phyloP scores from a whole-genome alignment of 2,329 filamentous ascomycete species.

The Trichoderma oligosporum region DNA sequence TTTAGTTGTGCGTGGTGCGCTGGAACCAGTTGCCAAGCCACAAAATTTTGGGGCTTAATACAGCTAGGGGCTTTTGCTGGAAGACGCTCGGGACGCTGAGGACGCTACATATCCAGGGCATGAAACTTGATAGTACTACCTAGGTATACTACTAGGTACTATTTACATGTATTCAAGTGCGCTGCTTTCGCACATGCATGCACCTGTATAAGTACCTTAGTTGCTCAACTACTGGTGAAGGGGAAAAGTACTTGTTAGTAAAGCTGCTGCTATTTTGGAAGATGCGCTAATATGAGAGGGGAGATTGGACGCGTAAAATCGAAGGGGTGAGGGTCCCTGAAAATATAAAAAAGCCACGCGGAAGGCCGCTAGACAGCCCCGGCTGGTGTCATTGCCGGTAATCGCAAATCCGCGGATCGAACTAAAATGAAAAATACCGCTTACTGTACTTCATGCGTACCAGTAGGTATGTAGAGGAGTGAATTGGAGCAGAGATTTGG shows the following conservation, averaged over 20 bases:
- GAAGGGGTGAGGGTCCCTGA: background rate
- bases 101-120: conserved; percentile 1
- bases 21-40: conserved; percentile 10
- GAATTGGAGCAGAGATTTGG: background rate
- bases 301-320: background rate
- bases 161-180: too few relatives aligned
- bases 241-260: too few relatives aligned
- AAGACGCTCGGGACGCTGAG: background rate
- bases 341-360: background rate
- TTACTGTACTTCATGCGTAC: too few relatives aligned
- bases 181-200: background rate
- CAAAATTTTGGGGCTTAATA: background rate
- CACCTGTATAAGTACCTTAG: too few relatives aligned
- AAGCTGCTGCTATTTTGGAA: background rate
- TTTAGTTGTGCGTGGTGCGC: background rate
- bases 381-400: conserved; percentile 5
- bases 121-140: background rate
- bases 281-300: background rate
- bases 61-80: too few relatives aligned
- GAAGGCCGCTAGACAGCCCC: background rate
- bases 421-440: conserved; percentile 12
- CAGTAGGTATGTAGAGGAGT: background rate
- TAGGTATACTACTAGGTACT: too few relatives aligned
- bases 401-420: conserved; percentile 8
- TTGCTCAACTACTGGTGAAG: too few relatives aligned